These are phyloP conservation scores for Solanum arcanum DNA, from an alignment of 257 asterid genomes.

Conservation along the genomic window DNA sequence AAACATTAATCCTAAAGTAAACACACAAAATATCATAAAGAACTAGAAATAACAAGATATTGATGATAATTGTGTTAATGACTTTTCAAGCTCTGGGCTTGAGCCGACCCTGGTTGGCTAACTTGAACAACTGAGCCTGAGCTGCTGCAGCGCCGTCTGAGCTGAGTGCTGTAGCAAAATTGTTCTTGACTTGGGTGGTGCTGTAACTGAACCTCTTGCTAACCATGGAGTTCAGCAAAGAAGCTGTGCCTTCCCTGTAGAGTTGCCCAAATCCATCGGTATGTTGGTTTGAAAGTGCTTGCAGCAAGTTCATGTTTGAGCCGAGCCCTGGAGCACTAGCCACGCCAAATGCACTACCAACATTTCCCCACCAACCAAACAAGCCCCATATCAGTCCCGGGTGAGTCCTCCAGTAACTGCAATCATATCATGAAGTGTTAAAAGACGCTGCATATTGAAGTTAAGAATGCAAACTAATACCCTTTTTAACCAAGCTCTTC, in stretches of 20 bases:
- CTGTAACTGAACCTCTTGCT: conserved; percentile 8
- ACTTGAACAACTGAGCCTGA: conserved; percentile 13
- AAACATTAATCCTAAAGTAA: background rate
- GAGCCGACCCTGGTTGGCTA: conserved; percentile 17
- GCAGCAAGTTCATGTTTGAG: conserved; percentile 5
- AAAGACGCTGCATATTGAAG: background rate
- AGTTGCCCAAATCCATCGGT: conserved; percentile 13
- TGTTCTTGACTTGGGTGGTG: conserved; percentile 13
- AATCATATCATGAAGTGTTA: background rate
- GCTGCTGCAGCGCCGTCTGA: conserved; percentile 10
- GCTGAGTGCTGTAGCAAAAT: conserved; percentile 7
- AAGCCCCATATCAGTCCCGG: conserved; percentile 30
- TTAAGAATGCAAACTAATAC: background rate
- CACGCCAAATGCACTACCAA: conserved; percentile 20
- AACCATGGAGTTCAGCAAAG: conserved; percentile 16
- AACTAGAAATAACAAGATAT: background rate
- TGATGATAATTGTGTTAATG: background rate
- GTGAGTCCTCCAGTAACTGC: conserved; percentile 40
- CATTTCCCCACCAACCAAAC: conserved; percentile 32
- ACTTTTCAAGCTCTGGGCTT: background rate
- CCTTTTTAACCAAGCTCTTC: background rate
- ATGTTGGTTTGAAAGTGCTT: conserved; percentile 14
- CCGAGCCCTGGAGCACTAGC: conserved; percentile 5
- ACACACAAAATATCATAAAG: background rate
- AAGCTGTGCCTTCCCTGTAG: conserved; percentile 21